These are phyloP conservation scores for Batrachochytrium dendrobatidis DNA, from an alignment of 371 early-diverging fungal species.

Conservation along the genomic window DNA sequence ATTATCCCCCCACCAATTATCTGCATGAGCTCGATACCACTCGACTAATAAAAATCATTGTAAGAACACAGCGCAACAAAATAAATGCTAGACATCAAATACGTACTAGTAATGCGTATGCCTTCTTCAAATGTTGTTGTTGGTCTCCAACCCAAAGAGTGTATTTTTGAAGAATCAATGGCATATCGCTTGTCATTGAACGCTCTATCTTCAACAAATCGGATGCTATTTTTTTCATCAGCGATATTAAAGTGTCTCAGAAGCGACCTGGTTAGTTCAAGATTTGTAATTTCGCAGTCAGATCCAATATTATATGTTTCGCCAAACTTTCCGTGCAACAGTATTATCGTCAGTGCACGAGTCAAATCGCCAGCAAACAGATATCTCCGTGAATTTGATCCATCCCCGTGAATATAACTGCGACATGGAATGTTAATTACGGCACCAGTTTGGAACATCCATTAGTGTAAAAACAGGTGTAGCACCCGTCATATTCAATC, in stretches of 20 bases:
- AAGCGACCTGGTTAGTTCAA: constrained; percentile 57
- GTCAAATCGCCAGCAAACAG: constrained; percentile 72
- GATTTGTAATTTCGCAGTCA: constrained; percentile 67
- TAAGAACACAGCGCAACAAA: background rate
- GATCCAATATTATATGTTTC: constrained; percentile 80
- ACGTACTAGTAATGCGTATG: constrained; percentile 62
- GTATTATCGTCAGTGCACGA: constrained; percentile 63
- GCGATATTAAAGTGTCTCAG: constrained; percentile 26
- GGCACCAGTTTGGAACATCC: background rate
- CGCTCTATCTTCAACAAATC: constrained; percentile 66
- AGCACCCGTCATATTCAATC: background rate
- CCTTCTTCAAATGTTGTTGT: constrained; percentile 59
- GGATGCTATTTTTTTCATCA: background rate
- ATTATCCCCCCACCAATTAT: constrained; percentile 21
- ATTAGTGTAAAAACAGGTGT: background rate
- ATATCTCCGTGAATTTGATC: constrained; percentile 68
- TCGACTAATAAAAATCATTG: constrained; percentile 9
- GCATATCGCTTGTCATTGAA: constrained; percentile 79
- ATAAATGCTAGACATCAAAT: background rate
- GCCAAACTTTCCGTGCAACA: constrained; percentile 58
- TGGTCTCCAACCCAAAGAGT: constrained; percentile 66
- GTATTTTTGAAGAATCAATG: constrained; percentile 63
- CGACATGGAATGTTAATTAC: constrained; percentile 4
- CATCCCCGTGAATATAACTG: constrained; percentile 75
- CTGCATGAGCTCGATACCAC: constrained; percentile 19